phyloP scores from a whole-genome alignment of 352 stramenopile species.

The Phytopythium vexans region DNA sequence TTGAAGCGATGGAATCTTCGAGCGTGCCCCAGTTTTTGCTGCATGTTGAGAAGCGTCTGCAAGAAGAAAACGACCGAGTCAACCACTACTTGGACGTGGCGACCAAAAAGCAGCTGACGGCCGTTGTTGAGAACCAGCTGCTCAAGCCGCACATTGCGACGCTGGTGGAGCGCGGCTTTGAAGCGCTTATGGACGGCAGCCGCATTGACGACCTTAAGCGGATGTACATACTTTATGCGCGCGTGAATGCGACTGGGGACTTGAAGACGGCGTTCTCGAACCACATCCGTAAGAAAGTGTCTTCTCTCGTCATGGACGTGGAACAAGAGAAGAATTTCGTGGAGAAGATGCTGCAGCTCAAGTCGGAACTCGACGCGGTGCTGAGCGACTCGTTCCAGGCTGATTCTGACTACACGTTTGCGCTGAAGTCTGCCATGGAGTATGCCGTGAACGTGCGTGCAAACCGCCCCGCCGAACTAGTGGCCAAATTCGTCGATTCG shows the following conservation, averaged over 20 bases:
- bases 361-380: conserved; percentile 78
- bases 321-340: conserved; percentile 89
- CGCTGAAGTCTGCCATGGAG: conserved; percentile 88
- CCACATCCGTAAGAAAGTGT: conserved; percentile 80
- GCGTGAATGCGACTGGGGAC: conserved; percentile 69
- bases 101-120: conserved; percentile 67
- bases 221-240: conserved; percentile 82
- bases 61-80: conserved; percentile 77
- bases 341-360: conserved; percentile 86
- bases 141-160: conserved; percentile 78
- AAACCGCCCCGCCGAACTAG: conserved; percentile 84
- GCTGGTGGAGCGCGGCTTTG: conserved; percentile 86
- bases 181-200: conserved; percentile 78
- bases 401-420: conserved; percentile 75
- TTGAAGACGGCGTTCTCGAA: conserved; percentile 62
- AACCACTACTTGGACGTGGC: conserved; percentile 73
- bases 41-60: conserved; percentile 85
- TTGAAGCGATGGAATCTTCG: conserved; percentile 42
- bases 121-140: conserved; percentile 79
- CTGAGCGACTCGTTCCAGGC: conserved; percentile 68
- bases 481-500: conserved; percentile 91
- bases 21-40: conserved; percentile 85
- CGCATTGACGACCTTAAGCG: conserved; percentile 82
- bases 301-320: conserved; percentile 68
- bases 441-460: conserved; percentile 85